Evolutionary conservation across 2,329 filamentous ascomycete genomes (phyloP).

Genomic region (Fusarium anguioides): DNA sequence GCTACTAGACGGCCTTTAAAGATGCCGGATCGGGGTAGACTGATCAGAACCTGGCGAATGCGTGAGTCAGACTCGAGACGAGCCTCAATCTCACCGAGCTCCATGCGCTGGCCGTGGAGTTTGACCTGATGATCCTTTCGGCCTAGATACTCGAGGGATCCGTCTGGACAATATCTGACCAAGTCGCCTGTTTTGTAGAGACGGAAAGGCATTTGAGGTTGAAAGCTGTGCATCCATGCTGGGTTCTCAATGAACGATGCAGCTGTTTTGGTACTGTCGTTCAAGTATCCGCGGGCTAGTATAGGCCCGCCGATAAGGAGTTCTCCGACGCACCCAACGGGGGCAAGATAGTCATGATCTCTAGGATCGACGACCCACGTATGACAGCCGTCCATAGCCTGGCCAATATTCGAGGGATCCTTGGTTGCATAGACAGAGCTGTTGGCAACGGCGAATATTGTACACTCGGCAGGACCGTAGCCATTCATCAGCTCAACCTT

Average conservation of each 20-base stretch:
- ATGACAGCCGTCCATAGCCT: neutral
- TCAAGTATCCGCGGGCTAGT: slow-evolving; percentile 13
- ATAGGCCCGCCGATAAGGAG: slow-evolving; percentile 37
- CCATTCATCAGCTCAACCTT: slow-evolving; percentile 37
- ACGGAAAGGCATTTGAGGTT: neutral
- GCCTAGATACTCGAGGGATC: slow-evolving; percentile 58
- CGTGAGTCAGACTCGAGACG: slow-evolving; percentile 64
- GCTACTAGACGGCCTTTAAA: slow-evolving; percentile 30
- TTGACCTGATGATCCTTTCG: slow-evolving; percentile 56
- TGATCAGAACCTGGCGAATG: slow-evolving; percentile 60
- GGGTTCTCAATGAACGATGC: slow-evolving; percentile 8
- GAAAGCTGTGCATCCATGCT: neutral
- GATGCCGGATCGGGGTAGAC: slow-evolving; percentile 46
- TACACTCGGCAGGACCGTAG: slow-evolving; percentile 41
- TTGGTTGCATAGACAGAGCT: neutral
- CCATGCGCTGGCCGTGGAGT: slow-evolving; percentile 62
- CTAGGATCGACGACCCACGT: slow-evolving; percentile 36
- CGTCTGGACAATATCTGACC: slow-evolving; percentile 54
- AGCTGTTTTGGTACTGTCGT: neutral
- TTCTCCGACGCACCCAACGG: slow-evolving; percentile 34
- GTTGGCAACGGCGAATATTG: slow-evolving; percentile 26
- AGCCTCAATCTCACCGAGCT: slow-evolving; percentile 54
- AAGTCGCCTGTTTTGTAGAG: slow-evolving; percentile 62
- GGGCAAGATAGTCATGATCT: slow-evolving; percentile 30
- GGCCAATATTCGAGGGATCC: slow-evolving; percentile 23